phyloP scores from a whole-genome alignment of 345 rosid genomes.

The Gossypioides kirkii region DNA sequence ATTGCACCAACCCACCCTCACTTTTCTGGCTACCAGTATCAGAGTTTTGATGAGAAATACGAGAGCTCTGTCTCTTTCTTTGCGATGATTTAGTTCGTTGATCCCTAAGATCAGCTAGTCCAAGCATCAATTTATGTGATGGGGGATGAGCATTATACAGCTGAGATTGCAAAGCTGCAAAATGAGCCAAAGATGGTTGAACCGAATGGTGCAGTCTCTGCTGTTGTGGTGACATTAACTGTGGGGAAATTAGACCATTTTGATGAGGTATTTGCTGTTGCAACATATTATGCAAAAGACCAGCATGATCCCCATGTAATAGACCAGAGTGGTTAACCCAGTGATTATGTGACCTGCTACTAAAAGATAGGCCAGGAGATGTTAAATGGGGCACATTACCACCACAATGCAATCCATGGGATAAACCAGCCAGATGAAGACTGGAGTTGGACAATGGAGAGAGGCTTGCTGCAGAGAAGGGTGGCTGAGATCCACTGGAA shows the following conservation, averaged over 20 bases:
- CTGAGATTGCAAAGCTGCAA: slow-evolving; percentile 68
- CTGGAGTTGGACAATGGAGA: slow-evolving; percentile 57
- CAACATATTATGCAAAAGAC: slow-evolving; percentile 50
- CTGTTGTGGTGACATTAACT: slow-evolving; percentile 52
- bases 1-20: slow-evolving; percentile 60
- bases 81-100: slow-evolving; percentile 68
- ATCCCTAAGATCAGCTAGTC: slow-evolving; percentile 53
- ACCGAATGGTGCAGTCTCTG: slow-evolving; percentile 46
- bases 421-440: slow-evolving; percentile 51
- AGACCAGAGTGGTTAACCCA: slow-evolving; percentile 73
- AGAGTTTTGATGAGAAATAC: slow-evolving; percentile 65
- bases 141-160: slow-evolving; percentile 48
- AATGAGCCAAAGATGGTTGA: slow-evolving; percentile 65
- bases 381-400: slow-evolving; percentile 57
- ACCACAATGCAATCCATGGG: slow-evolving; percentile 59
- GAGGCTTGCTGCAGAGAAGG: slow-evolving; percentile 48
- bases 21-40: slow-evolving; percentile 77
- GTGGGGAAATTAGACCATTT: slow-evolving; percentile 57
- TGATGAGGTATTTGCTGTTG: slow-evolving; percentile 69
- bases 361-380: slow-evolving; percentile 63
- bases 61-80: slow-evolving; percentile 49
- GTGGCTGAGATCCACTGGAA: slow-evolving; percentile 47
- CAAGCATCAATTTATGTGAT: slow-evolving; percentile 51
- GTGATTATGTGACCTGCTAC: slow-evolving; percentile 58
- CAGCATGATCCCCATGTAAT: slow-evolving; percentile 61